Conservation (phyloP, 805 yeast genomes). For the Lipomyces spencermartinsiae region DNA sequence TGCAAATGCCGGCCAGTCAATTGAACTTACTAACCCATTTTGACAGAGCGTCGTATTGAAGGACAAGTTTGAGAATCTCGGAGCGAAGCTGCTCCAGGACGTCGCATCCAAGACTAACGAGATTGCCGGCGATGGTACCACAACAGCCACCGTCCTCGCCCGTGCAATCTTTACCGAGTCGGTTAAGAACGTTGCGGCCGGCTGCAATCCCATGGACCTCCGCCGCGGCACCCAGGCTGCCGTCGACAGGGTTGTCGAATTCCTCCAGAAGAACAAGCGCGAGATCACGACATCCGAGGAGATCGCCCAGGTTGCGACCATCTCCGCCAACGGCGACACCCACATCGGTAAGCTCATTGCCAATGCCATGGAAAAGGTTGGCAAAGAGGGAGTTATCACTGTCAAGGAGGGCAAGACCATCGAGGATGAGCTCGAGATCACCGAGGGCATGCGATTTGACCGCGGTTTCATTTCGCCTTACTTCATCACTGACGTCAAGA, state of each 20-base stretch:
- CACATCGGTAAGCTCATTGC: constrained; percentile 93
- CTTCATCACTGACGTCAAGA: constrained; percentile 90
- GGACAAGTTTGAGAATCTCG: constrained; percentile 95
- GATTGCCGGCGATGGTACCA: constrained; percentile 98
- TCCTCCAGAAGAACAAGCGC: constrained; percentile 82
- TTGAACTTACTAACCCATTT: not conserved
- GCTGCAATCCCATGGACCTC: constrained; percentile 98
- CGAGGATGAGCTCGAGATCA: constrained; percentile 94
- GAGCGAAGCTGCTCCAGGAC: constrained; percentile 88
- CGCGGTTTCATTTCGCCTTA: constrained; percentile 97
- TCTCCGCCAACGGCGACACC: constrained; percentile 93
- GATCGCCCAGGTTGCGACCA: constrained; percentile 97
- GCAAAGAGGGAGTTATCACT: constrained; percentile 98
- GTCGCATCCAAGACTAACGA: constrained; percentile 97
- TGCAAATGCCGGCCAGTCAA: too few relatives aligned
- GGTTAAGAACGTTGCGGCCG: constrained; percentile 97
- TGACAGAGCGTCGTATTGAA: constrained; percentile 58
- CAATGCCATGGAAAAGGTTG: constrained; percentile 97
- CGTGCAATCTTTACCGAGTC: constrained; percentile 94
- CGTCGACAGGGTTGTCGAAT: constrained; percentile 88
- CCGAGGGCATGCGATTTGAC: constrained; percentile 98
- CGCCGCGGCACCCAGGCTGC: constrained; percentile 98
- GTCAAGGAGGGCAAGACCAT: constrained; percentile 96
- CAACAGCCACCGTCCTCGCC: constrained; percentile 95
- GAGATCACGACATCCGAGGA: constrained; percentile 93